These are phyloP conservation scores for Alternaria sp. DNA, from an alignment of 2,329 filamentous ascomycete genomes.

Conservation along the genomic window DNA sequence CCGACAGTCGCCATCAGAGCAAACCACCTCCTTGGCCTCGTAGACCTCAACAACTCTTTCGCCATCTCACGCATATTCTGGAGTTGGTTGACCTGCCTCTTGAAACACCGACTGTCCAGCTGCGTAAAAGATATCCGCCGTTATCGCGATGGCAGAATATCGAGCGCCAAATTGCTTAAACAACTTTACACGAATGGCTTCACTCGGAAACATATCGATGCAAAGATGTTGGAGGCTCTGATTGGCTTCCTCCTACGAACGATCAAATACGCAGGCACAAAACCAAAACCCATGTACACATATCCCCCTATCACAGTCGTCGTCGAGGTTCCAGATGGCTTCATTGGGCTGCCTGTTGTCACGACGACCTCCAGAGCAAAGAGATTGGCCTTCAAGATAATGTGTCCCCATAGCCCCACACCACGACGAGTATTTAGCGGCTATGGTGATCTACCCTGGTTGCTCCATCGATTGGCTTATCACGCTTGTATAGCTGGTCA, in stretches of 20 bases:
- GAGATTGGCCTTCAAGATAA: not conserved
- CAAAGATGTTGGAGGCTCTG: not conserved
- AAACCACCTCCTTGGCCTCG: not conserved
- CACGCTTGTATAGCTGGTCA: not conserved
- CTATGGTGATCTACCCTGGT: not conserved
- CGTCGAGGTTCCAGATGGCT: not conserved
- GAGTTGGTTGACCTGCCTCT: not conserved
- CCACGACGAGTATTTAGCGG: not conserved
- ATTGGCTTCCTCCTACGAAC: constrained; percentile 9
- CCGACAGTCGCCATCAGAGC: not conserved
- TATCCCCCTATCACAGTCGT: not conserved
- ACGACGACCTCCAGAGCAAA: not conserved
- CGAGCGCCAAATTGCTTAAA: not conserved
- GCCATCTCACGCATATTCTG: not conserved
- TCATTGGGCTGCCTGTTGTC: not conserved
- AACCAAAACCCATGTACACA: not conserved
- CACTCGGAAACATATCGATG: not conserved
- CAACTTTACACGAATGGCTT: not conserved
- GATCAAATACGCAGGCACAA: not conserved
- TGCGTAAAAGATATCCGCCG: not conserved
- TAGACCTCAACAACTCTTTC: not conserved
- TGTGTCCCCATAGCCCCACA: not conserved
- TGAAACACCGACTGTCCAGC: not conserved
- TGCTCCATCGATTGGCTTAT: not conserved
- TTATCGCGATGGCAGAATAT: not conserved